phyloP scores from a whole-genome alignment of 2,329 filamentous ascomycete species.

The Ceratocystis colombiana region DNA sequence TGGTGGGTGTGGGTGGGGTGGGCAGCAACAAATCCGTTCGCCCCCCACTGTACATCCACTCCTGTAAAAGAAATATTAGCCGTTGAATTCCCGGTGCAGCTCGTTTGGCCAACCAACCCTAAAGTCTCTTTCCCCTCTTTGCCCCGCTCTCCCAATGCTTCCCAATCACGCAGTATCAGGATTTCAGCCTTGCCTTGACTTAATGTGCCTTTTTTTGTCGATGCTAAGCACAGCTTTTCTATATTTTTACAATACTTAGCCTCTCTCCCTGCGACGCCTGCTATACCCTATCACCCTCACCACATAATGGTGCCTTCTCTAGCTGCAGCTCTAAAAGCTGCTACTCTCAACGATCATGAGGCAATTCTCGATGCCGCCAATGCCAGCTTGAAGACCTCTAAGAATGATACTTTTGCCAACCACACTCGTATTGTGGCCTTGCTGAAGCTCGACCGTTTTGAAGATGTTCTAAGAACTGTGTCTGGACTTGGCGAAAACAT shows the following conservation, averaged over 20 bases:
- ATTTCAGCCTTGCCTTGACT: not conserved
- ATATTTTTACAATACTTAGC: not conserved
- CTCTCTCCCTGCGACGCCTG: not conserved
- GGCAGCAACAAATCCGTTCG: not conserved
- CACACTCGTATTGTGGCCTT: conserved; percentile 64
- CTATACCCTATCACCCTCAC: not conserved
- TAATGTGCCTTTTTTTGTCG: not conserved
- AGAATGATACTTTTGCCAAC: conserved; percentile 49
- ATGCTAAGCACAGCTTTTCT: not conserved
- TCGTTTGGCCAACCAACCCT: not conserved
- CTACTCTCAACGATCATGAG: conserved; percentile 59
- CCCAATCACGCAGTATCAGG: not conserved
- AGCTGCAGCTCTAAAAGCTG: conserved; percentile 44
- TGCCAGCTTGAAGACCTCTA: conserved; percentile 51
- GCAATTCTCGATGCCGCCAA: conserved; percentile 58
- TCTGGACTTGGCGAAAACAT: conserved; percentile 52
- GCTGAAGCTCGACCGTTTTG: conserved; percentile 71
- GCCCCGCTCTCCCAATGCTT: not conserved
- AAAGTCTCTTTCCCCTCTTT: not conserved
- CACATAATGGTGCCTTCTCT: conserved; percentile 29
- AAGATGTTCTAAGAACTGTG: conserved; percentile 62
- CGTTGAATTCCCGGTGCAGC: not conserved
- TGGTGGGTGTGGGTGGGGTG: not conserved
- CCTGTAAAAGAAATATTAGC: not conserved
- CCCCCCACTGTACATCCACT: not conserved